Evolutionary conservation across 1,139 yeast genomes (phyloP), one percentile per base, ranked within the genome.

Genomic region (Hyphopichia burtonii): DNA sequence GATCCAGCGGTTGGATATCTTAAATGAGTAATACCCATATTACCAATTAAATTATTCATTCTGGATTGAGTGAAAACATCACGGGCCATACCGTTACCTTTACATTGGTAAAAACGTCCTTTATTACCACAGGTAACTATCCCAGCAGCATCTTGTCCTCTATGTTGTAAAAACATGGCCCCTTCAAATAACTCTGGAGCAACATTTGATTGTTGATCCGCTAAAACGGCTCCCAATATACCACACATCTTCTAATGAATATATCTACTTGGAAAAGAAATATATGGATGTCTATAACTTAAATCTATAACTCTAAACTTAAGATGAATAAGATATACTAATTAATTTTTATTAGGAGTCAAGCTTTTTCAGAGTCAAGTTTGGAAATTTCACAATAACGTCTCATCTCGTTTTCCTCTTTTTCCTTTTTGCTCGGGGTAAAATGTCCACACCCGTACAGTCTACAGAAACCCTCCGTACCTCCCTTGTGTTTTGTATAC

Each of bases 71-170:
- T 90, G 78, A 93, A 93, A 31, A 93, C 98, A 59, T 93, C 99
- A 56, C 96, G 80, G 44, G 96, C 98, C 97, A 94, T 89, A 50
- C 99, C 99, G 64, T 90, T 93, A 53, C 99, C 99, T 68, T 93
- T 93, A 67, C 98, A 93, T 68, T 93, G 98, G 69, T 89, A 91
- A 44, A 94, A 77, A 46, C 99, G 77, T 50, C 99, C 99, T 50
- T 91, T 82, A 40, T 87, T 73, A 40, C 97, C 99, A 65, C 97
- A 90, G 11, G 99, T 94, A 34, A 89, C 94, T 46, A 93, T 91
- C 49, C 99, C 99, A n/a, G 98, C 97, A 11, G 99, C 99, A 64
- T 93, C 99, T 67, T 93, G 99, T 37, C 99, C 99, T 59, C 99
- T 80, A 62, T 93, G 99, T 63, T 93, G 99, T 49, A 93, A 74